phyloP scores from a whole-genome alignment of 2,329 filamentous ascomycete genomes.

The Pyrenophora seminiperda region DNA sequence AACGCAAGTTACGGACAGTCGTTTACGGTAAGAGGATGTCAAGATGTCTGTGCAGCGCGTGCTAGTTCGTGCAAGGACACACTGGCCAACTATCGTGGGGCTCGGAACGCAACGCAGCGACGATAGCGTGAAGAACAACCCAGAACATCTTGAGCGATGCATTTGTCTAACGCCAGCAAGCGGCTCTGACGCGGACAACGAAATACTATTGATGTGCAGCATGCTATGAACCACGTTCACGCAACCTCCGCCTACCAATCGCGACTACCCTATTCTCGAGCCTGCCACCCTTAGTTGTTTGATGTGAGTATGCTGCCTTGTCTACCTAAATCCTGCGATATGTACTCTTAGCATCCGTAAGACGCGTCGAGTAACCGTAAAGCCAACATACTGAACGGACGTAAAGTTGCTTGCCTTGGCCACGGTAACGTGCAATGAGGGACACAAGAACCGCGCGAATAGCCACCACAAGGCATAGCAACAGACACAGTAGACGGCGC shows the following conservation, averaged over 20 bases:
- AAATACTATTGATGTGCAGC: too few species aligned
- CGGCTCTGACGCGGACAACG: too few species aligned
- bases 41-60: background rate
- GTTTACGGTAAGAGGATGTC: background rate
- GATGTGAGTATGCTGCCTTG: too few species aligned
- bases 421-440: background rate
- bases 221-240: too few species aligned
- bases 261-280: too few species aligned
- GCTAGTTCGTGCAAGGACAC: slow-evolving; percentile 1
- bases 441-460: background rate
- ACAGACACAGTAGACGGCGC: background rate
- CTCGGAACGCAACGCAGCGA: background rate
- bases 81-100: background rate
- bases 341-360: too few species aligned
- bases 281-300: too few species aligned
- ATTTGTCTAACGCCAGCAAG: background rate
- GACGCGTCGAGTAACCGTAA: too few species aligned
- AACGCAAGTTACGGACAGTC: background rate
- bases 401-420: background rate
- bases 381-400: too few species aligned
- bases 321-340: too few species aligned
- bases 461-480: slow-evolving; percentile 1
- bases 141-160: background rate
- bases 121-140: background rate
- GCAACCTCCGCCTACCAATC: too few species aligned